Evolutionary conservation across 2,329 filamentous ascomycete genomes (phyloP), one percentile per base, ranked within the genome.

Genomic region (Paraconiothyrium sp.): DNA sequence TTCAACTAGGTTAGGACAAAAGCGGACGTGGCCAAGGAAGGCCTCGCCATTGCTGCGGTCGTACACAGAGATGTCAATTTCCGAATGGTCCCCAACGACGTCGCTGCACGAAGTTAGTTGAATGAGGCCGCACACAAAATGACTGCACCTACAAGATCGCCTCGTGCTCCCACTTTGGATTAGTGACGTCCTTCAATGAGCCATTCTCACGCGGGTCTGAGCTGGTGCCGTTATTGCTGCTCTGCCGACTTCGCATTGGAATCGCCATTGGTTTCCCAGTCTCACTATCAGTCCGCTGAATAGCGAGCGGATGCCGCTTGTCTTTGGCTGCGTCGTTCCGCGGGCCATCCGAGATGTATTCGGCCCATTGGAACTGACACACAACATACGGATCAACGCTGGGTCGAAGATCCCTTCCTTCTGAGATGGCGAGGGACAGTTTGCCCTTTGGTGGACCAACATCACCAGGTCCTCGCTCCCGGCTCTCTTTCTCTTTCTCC

Each of bases 171-270:
- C 95, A 99, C 72, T 92, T 92, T 0, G 95, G 94, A 76, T 92
- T 92, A 8, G 93, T 94, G 62, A 94, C 84, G 58, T 87, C 84
- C 57, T 88, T 87, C 68, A 89, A 89, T 41, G 80, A 80, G 67
- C 83, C 83, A 68, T 84, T 82, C 63, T 87, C 85, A 64, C 69
- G 69, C 0, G 76, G 72, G 59, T 84, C 83, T 63, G 82, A 84
- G 71, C 69, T 97, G 87, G 85, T 66, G 90, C 94, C 97, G 59
- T 94, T 97, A 80, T 94, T 94, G 82, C 94, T 98, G 81, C 94
- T 98, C 77, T 98, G 95, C 58, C 95, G 90, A 78, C 94, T 98
- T 72, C 91, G 90, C 93, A 98, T 97, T 1, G 95, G 95, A 67
- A 99, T 98, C 35, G 93, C 92, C 89, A 97, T 94, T 16, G 93